Percentiles rank a stretch among this genome's conserved stretches.
Conservation (phyloP, 1,284 basidiomycete genomes). For the Tylopilus orsonianus region DNA sequence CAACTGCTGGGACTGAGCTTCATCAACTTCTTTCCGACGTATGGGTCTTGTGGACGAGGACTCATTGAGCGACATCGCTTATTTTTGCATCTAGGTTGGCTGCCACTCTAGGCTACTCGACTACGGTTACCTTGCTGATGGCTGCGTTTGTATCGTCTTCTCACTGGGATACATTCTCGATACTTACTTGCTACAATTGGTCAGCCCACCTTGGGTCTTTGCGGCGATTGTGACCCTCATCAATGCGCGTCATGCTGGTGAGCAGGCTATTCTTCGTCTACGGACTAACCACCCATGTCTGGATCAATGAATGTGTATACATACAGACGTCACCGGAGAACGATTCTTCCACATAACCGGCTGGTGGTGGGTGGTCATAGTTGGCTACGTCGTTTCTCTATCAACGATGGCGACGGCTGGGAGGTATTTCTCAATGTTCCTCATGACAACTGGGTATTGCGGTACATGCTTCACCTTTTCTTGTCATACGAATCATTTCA, state of each 20-base stretch:
- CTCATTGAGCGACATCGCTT: not conserved
- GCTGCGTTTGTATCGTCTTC: slow-evolving; percentile 50
- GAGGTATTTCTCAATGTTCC: slow-evolving; percentile 66
- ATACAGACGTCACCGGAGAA: slow-evolving; percentile 3
- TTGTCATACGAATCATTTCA: not conserved
- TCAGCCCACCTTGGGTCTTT: slow-evolving; percentile 66
- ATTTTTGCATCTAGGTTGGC: slow-evolving; percentile 46
- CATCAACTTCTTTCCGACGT: slow-evolving; percentile 75
- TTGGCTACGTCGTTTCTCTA: slow-evolving; percentile 66
- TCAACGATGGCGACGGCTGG: slow-evolving; percentile 53
- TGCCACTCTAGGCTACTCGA: slow-evolving; percentile 63
- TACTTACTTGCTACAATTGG: slow-evolving; percentile 1
- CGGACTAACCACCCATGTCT: too few species aligned
- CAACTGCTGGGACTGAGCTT: slow-evolving; percentile 68
- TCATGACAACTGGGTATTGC: slow-evolving; percentile 59
- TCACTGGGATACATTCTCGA: slow-evolving; percentile 9
- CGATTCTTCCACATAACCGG: slow-evolving; percentile 4
- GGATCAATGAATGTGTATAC: not conserved
- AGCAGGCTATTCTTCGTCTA: slow-evolving; percentile 8
- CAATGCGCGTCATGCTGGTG: slow-evolving; percentile 58
- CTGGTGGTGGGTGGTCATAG: slow-evolving; percentile 55
- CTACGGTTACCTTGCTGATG: slow-evolving; percentile 44
- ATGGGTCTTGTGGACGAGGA: slow-evolving; percentile 18
- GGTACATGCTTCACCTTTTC: slow-evolving; percentile 42
- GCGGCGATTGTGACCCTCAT: slow-evolving; percentile 51